Evolutionary conservation across 2,329 filamentous ascomycete genomes (phyloP), one percentile per base, ranked within the genome.

Genomic region (Nannizzia gypsea): DNA sequence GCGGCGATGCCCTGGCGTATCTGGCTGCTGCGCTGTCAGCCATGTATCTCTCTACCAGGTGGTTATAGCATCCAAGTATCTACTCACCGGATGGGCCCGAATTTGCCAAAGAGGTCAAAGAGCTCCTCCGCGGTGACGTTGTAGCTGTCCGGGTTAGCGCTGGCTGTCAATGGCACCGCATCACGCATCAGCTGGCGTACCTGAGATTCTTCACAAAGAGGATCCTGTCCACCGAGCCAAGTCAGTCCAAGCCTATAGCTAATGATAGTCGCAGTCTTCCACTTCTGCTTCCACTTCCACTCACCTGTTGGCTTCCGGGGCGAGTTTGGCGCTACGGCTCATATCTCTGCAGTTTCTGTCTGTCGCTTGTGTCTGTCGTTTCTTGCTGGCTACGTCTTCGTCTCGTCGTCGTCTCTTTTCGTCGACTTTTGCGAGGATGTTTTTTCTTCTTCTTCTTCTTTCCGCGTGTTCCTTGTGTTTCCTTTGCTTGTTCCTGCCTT

Each of bases 191-290:
- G 6, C 28, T 4, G 9, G n/a, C 28, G 4, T 36, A 95, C 90
- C 89, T 95, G 81, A 97, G 84, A 84, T 99, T 97, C 89, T 97
- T 97, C 72, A 97, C 92, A 84, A 97, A 97, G 81, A 99, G 89
- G 87, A 93, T 92, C 86, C 92, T 96, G 68, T 34, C 20, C 6
- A 57, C 20, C 20, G n/a, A 57, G 31, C 38, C 13, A 40, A 38
- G 44, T 60, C 26, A 52, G 56, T 42, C 8, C 13, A 26, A 40
- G 13, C 17, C 38, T 2, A n/a, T n/a, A n/a, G n/a, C n/a, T n/a
- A n/a, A n/a, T n/a, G n/a, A n/a, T n/a, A n/a, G n/a, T n/a, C n/a
- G n/a, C n/a, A n/a, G n/a, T n/a, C n/a, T n/a, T 9, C 22, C 42
- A 4, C 42, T 9, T 1, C n/a, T 5, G 15, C 38, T n/a, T 22